Evolutionary conservation across 805 yeast genomes (phyloP), one percentile per base, ranked within the genome.

Genomic region (Starmerella gropengiesseri): DNA sequence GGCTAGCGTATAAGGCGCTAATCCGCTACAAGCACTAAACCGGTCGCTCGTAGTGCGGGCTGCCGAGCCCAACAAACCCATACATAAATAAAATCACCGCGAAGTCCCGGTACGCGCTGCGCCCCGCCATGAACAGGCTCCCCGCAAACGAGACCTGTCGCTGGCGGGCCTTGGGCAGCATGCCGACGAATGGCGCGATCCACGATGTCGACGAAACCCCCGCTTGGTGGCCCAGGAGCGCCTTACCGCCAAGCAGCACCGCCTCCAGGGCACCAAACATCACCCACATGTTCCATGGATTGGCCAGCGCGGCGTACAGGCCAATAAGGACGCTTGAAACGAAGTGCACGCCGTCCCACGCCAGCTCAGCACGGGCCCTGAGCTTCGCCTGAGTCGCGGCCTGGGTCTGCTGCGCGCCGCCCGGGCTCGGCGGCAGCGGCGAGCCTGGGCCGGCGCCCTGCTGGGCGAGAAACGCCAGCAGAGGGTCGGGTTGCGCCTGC

Each of bases 141-240:
- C 45, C 45, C 32, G 50, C 46, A 43, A 43, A 12, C 47, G 49
- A 13, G 39, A 57, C 33, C 42, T 56, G 57, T 16, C 46, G 41
- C 26, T 51, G 47, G 37, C 56, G 54, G 12, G 52, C 51, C 14
- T 33, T 39, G 2, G 64, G 64, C 26, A 60, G 47, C 50, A 55
- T 54, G 11, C 47, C 45, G 5, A 60, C 46, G 31, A 60, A 39
- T 8, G 53, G 51, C 12, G 52, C 52, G 17, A 58, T 34, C 25
- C 43, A 35, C 11, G 60, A 42, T 37, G 50, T 41, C 19, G 50
- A 46, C 17, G 55, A 48, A 7, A 55, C 17, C 11, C 44, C 51
- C 13, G 38, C 48, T 23, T 46, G 46, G 31, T 48, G 53, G 19
- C 58, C 62, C 9, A 54, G 28, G 16, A 54, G 17, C 34, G 49